Conservation (phyloP, 257 asterid species). For the Prunella vulgaris region DNA sequence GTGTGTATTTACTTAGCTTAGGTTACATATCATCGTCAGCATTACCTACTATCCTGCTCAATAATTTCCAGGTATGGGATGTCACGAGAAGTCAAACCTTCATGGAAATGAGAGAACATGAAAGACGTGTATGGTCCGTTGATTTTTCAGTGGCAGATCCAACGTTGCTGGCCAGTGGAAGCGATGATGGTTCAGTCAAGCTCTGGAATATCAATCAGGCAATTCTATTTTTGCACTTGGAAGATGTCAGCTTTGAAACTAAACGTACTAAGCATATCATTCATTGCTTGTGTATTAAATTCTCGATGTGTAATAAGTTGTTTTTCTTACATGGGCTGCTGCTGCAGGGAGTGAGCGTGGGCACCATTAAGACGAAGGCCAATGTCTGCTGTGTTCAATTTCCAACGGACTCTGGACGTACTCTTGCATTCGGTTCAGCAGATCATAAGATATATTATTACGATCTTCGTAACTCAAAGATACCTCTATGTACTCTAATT, state of each 20-base stretch:
- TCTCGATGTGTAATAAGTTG: conserved; percentile 44
- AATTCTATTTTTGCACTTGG: conserved; percentile 91
- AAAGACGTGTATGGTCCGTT: conserved; percentile 92
- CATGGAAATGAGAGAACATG: conserved; percentile 97
- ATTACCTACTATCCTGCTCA: neutral
- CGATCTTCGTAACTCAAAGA: conserved; percentile 79
- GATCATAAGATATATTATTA: conserved; percentile 91
- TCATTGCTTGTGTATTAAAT: conserved; percentile 36
- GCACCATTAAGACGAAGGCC: conserved; percentile 88
- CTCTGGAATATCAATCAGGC: conserved; percentile 99
- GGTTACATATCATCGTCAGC: no score
- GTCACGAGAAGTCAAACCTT: conserved; percentile 79
- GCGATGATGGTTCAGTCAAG: conserved; percentile 96
- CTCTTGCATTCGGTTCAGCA: conserved; percentile 96
- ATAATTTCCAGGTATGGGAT: conserved; percentile 77
- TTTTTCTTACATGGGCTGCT: conserved; percentile 62
- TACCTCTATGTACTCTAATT: conserved; percentile 82
- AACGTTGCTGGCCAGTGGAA: conserved; percentile 93
- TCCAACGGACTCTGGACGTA: conserved; percentile 74
- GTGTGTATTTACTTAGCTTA: no score
- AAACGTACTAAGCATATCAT: conserved; percentile 73
- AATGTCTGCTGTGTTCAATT: conserved; percentile 97
- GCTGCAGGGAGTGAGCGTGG: conserved; percentile 89
- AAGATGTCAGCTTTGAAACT: conserved; percentile 93
- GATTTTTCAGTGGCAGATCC: conserved; percentile 96